Conservation (phyloP, 106 monocot species). For the Acorus calamus region DNA sequence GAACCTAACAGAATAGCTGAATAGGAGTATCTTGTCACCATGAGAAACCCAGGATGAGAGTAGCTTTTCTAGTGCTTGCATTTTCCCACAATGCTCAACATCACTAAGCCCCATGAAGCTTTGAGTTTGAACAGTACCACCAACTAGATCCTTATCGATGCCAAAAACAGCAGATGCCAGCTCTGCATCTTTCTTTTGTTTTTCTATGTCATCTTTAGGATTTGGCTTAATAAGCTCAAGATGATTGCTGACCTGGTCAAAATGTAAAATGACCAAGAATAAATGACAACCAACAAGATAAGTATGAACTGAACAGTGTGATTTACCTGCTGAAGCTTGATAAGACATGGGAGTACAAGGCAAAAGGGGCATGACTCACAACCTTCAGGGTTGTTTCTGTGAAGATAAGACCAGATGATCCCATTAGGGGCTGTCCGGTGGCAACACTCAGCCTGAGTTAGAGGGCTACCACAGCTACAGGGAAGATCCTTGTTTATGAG, state of each 20-base stretch:
- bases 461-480: constrained; percentile 86
- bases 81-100: constrained; percentile 90
- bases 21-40: constrained; percentile 90
- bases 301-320: neutral
- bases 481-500: constrained; percentile 87
- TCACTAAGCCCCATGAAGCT: constrained; percentile 97
- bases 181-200: constrained; percentile 96
- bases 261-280: neutral
- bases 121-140: constrained; percentile 66
- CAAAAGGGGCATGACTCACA: constrained; percentile 95
- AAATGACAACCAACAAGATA: neutral
- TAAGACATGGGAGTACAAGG: constrained; percentile 87
- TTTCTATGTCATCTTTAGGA: constrained; percentile 79
- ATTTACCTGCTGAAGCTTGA: constrained; percentile 92
- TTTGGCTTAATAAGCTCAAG: constrained; percentile 95
- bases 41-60: constrained; percentile 50
- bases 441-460: constrained; percentile 87
- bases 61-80: constrained; percentile 74
- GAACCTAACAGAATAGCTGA: constrained; percentile 97
- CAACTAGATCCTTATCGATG: constrained; percentile 61
- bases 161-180: constrained; percentile 69
- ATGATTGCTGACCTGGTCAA: constrained; percentile 82
- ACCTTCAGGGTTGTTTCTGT: constrained; percentile 76
- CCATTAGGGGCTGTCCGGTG: constrained; percentile 66
- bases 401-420: constrained; percentile 94